Evolutionary conservation across 2,329 filamentous ascomycete genomes (phyloP).

Genomic region (Fusarium poae): DNA sequence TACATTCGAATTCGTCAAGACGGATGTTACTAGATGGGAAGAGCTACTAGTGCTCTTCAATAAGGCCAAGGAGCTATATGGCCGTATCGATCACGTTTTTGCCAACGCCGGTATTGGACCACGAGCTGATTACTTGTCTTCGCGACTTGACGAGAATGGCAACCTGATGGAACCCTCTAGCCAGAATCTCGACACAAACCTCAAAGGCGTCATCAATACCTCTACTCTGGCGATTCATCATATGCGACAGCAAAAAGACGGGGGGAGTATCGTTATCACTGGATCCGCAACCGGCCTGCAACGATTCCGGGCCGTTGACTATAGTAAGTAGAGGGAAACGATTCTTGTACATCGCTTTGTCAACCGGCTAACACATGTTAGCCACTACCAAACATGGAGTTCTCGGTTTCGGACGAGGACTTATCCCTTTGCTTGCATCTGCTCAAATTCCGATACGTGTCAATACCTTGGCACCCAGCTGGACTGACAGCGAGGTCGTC

Average conservation of each 20-base stretch:
- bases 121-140: no score
- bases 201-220: constrained; percentile 54
- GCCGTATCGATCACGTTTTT: no score
- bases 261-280: constrained; percentile 66
- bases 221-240: constrained; percentile 60
- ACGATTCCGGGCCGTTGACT: constrained; percentile 64
- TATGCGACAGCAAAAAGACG: constrained; percentile 60
- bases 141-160: no score
- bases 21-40: no score
- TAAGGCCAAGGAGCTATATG: no score
- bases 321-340: constrained; percentile 53
- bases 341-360: neutral
- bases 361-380: constrained; percentile 41
- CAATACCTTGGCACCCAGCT: constrained; percentile 67
- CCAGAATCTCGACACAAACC: no score
- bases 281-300: constrained; percentile 65
- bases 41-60: no score
- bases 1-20: no score
- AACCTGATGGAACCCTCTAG: no score
- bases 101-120: no score
- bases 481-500: constrained; percentile 65
- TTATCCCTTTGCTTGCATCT: constrained; percentile 55
- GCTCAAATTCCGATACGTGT: constrained; percentile 65
- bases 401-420: constrained; percentile 64
- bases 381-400: constrained; percentile 67